Base-by-base conservation (phyloP, 148 eudicot species). In the Rhododendron griersonianum region DNA sequence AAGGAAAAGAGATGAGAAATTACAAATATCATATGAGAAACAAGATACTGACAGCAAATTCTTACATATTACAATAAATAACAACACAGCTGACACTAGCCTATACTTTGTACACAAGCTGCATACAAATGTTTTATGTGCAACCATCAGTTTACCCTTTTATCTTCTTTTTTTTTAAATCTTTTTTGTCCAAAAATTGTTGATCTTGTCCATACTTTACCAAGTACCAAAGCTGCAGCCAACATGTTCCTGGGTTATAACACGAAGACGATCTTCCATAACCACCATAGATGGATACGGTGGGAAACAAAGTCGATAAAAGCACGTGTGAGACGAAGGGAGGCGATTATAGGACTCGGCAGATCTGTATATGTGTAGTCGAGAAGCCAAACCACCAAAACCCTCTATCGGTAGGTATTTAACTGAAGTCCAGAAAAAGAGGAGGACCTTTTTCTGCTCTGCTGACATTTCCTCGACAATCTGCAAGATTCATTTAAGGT, bases 281-380 rank as follows among this genome's bases (percentile, higher is more conserved):
- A 92, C 59, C 14, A 55, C 65, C 69, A 85, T 81, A 1, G 94
- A 87, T 10, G 94, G 89, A 85, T 96, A 95, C 1, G 93, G 85
- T 25, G 98, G 98, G 81, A 96, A 84, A 84, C 93, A 92, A 71
- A 96, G 80, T 37, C 93, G 89, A 88, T 93, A 93, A 90, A 94
- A 96, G 93, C 99, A 96, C 48, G 99, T 96, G 86, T 95, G 98
- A 47, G 99, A 95, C 7, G 99, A 91, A 25, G 98, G 99, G 85
- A 96, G 88, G 69, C 87, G 92, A 33, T 92, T 89, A 37, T n/a
- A 47, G 10, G 95, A 21, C 75, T 92, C 95, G 0, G 81, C 47
- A 55, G 93, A 85, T 83, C 89, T 94, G 87, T 93, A 92, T 73
- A 95, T 90, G 90, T 59, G 89, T 67, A 96, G 91, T 44, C 91